Percentiles rank a stretch among this genome's conserved stretches.
Evolutionary conservation across 2,329 filamentous ascomycete species (phyloP).

Genomic region (Botrytis cinerea): DNA sequence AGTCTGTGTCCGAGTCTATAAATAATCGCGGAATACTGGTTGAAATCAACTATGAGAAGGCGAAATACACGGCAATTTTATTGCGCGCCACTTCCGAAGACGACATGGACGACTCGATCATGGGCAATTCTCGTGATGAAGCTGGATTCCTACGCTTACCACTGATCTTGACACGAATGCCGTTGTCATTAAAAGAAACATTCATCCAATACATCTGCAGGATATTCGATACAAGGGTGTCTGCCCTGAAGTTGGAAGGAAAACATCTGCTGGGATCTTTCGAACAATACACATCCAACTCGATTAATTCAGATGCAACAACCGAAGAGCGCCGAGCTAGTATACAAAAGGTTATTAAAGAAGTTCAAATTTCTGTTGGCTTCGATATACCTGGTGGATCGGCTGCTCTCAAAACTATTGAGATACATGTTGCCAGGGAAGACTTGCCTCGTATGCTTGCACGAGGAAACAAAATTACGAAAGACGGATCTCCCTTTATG

Average conservation of each 20-base stretch:
- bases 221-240: slow-evolving; percentile 48
- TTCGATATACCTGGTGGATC: slow-evolving; percentile 37
- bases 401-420: slow-evolving; percentile 44
- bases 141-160: slow-evolving; percentile 47
- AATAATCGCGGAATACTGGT: slow-evolving; percentile 36
- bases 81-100: slow-evolving; percentile 28
- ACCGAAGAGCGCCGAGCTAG: slow-evolving; percentile 31
- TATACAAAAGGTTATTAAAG: slow-evolving; percentile 34
- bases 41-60: slow-evolving; percentile 39
- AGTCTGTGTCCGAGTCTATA: slow-evolving; percentile 25
- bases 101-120: slow-evolving; percentile 27
- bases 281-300: slow-evolving; percentile 38
- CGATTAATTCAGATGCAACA: slow-evolving; percentile 27
- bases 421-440: slow-evolving; percentile 46
- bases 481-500: slow-evolving; percentile 43
- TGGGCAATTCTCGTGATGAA: slow-evolving; percentile 23
- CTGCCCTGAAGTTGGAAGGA: slow-evolving; percentile 43
- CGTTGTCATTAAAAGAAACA: slow-evolving; percentile 45
- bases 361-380: slow-evolving; percentile 35
- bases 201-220: slow-evolving; percentile 47
- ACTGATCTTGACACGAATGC: slow-evolving; percentile 50
- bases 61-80: slow-evolving; percentile 37
- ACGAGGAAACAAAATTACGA: slow-evolving; percentile 32
- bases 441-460: slow-evolving; percentile 43
- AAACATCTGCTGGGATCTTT: slow-evolving; percentile 42